phyloP scores from a whole-genome alignment of 1,284 basidiomycete species.

The Boletus smithii region DNA sequence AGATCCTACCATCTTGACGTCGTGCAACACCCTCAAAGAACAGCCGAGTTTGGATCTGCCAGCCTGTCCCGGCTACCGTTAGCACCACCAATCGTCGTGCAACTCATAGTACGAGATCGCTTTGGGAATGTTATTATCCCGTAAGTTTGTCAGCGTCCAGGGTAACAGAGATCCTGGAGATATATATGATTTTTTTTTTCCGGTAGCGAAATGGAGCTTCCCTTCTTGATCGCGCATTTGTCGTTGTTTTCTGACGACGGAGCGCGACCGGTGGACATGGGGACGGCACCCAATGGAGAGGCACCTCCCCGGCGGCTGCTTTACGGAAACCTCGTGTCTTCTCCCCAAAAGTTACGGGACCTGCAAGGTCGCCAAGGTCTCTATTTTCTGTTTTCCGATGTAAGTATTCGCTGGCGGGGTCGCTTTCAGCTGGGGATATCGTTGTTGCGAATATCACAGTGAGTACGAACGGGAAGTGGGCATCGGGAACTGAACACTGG shows the following conservation, averaged over 20 bases:
- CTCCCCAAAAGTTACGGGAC: conserved; percentile 73
- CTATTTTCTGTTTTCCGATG: conserved; percentile 88
- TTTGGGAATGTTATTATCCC: conserved; percentile 62
- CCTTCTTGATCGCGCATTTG: conserved; percentile 79
- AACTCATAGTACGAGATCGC: conserved; percentile 70
- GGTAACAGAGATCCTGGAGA: conserved; percentile 26
- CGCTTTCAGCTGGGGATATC: conserved; percentile 73
- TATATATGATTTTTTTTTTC: conserved; percentile 18
- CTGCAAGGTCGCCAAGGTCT: conserved; percentile 72
- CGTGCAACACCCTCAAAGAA: conserved; percentile 74
- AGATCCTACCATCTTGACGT: conserved; percentile 75
- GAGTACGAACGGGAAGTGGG: conserved; percentile 37
- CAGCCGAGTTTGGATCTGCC: conserved; percentile 74
- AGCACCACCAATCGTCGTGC: conserved; percentile 76
- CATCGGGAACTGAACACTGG: conserved; percentile 21
- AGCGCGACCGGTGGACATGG: conserved; percentile 52
- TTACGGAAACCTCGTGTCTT: conserved; percentile 82
- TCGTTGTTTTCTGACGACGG: conserved; percentile 68
- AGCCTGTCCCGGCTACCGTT: conserved; percentile 78
- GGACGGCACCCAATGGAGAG: conserved; percentile 44
- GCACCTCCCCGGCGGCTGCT: conserved; percentile 57
- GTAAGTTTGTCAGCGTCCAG: conserved; percentile 46
- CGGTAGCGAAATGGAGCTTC: conserved; percentile 70
- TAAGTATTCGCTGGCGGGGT: conserved; percentile 76
- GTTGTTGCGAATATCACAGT: conserved; percentile 76